phyloP scores from a whole-genome alignment of 2,329 filamentous ascomycete species.

The Sporothrix globosa region DNA sequence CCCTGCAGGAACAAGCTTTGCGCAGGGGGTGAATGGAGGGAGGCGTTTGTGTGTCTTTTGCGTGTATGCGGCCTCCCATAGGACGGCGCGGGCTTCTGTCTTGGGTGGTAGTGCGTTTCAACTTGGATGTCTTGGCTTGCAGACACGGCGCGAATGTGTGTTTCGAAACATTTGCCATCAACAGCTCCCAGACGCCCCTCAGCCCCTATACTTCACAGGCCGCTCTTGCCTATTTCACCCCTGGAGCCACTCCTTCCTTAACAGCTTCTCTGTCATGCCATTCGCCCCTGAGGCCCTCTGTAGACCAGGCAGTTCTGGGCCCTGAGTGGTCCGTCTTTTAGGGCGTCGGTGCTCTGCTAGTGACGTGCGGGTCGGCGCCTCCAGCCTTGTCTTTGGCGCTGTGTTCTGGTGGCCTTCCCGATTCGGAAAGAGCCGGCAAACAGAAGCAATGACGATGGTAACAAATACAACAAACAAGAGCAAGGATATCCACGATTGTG shows the following conservation, averaged over 20 bases:
- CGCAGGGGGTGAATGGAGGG: background rate
- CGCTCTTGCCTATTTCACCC: background rate
- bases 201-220: background rate
- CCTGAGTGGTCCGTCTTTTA: background rate
- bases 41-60: background rate
- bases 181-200: background rate
- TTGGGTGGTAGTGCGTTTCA: constrained; percentile 16
- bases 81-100: background rate
- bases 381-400: background rate
- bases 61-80: constrained; percentile 18
- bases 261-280: background rate
- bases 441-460: background rate
- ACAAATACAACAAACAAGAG: background rate
- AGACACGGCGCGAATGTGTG: background rate
- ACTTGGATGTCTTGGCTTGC: background rate
- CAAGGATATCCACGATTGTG: background rate
- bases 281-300: background rate
- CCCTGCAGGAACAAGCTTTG: constrained; percentile 15
- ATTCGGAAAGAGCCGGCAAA: constrained; percentile 7
- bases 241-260: background rate
- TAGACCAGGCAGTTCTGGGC: constrained; percentile 3
- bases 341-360: background rate
- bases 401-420: constrained; percentile 14
- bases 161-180: constrained; percentile 21
- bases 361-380: background rate